A percentile compares a stretch with the other conserved stretches of the same genome.
Conservation (phyloP, 192 early-diverging fungal species). For the Phlyctochytrium bullatum region DNA sequence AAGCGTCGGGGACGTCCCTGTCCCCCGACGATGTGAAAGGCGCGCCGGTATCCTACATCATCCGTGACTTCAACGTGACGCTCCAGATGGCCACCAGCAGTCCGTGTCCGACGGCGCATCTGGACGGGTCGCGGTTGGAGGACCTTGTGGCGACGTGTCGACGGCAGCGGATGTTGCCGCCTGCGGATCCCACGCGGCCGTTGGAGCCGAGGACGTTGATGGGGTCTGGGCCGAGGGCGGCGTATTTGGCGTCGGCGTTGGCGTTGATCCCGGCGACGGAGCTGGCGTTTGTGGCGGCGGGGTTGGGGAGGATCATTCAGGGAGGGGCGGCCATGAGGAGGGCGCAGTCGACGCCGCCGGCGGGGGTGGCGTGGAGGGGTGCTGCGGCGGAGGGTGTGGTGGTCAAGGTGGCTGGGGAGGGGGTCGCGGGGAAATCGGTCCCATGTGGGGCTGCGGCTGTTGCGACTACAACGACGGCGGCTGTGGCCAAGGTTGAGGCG, state of each 20-base stretch:
- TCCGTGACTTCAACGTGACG: not conserved
- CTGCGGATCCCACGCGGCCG: not conserved
- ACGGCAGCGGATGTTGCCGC: not conserved
- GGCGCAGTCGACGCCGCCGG: conserved; percentile 10
- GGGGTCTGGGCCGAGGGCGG: not conserved
- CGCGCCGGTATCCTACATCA: not conserved
- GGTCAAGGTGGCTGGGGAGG: conserved; percentile 7
- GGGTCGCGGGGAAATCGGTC: not conserved
- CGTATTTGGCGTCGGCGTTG: not conserved
- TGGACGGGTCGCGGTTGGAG: not conserved
- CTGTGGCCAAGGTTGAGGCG: not conserved
- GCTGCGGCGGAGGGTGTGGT: not conserved
- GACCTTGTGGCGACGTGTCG: not conserved
- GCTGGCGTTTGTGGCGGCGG: not conserved
- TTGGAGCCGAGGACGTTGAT: not conserved
- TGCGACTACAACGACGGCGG: not conserved
- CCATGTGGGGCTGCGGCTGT: not conserved
- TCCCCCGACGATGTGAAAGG: not conserved
- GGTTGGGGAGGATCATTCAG: conserved; percentile 1
- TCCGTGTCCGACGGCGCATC: not conserved
- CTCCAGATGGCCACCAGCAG: not conserved
- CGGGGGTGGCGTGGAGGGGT: not conserved
- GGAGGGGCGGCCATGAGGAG: conserved; percentile 1
- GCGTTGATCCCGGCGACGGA: not conserved
- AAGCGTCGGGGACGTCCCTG: not conserved